Evolutionary conservation across 1,284 basidiomycete species (phyloP).

Genomic region (Sporisorium reilianum): DNA sequence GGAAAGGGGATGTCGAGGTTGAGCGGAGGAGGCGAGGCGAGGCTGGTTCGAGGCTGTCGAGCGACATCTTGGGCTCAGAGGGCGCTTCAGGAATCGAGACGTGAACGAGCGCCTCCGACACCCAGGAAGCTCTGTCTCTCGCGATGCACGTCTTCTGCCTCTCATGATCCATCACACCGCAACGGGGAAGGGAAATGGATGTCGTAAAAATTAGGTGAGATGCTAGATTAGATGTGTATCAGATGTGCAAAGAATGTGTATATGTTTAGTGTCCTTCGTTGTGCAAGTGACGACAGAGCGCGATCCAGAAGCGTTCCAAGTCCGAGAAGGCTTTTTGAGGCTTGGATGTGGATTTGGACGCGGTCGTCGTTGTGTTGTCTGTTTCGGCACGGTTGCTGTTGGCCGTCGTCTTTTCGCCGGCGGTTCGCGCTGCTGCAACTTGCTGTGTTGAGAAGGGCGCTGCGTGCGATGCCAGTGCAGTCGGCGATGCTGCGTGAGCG

Average conservation of each 20-base stretch:
- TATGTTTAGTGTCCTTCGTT: constrained; percentile 52
- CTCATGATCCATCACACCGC: too few relatives aligned
- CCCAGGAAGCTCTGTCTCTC: too few relatives aligned
- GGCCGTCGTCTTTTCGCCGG: neutral
- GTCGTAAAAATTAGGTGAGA: too few relatives aligned
- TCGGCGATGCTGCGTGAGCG: neutral
- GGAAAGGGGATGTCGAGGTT: too few relatives aligned
- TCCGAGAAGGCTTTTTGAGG: constrained; percentile 24
- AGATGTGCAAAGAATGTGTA: neutral
- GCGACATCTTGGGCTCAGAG: too few relatives aligned
- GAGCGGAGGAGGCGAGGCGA: too few relatives aligned
- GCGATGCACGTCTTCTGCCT: too few relatives aligned
- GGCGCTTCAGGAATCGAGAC: too few relatives aligned
- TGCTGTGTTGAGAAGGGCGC: constrained; percentile 24
- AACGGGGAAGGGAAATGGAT: too few relatives aligned
- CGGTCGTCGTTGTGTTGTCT: constrained; percentile 6
- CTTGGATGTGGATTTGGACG: constrained; percentile 5
- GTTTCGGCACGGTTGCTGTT: neutral
- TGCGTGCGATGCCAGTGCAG: constrained; percentile 8
- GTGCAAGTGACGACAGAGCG: constrained; percentile 63
- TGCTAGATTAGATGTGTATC: neutral
- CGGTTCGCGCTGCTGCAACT: neutral
- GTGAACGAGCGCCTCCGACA: too few relatives aligned
- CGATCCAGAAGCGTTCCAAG: constrained; percentile 66
- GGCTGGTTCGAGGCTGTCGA: too few relatives aligned